phyloP scores from a whole-genome alignment of 768 basidiomycete genomes.

The Stropharia rugosoannulata region DNA sequence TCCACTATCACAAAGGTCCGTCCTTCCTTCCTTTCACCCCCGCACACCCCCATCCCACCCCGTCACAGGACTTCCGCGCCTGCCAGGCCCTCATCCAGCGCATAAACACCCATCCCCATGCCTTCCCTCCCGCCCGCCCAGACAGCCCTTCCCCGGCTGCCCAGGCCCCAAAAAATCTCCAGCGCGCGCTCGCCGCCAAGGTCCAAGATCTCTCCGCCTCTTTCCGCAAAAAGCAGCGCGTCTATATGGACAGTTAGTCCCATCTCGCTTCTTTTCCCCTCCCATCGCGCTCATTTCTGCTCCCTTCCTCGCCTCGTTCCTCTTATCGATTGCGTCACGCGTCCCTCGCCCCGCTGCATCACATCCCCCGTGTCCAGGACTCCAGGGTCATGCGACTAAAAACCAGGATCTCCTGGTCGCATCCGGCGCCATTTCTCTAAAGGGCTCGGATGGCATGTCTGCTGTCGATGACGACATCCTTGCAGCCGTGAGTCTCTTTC shows the following conservation, averaged over 20 bases:
- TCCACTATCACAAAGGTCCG: constrained; percentile 84
- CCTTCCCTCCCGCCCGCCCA: constrained; percentile 69
- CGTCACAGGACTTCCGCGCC: constrained; percentile 61
- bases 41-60: constrained; percentile 5
- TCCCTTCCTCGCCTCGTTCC: constrained; percentile 8
- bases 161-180: constrained; percentile 88
- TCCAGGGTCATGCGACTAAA: constrained; percentile 97
- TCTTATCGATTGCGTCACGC: constrained; percentile 19
- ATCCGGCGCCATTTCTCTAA: constrained; percentile 80
- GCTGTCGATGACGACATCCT: constrained; percentile 90
- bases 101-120: constrained; percentile 60
- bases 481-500: constrained; percentile 63
- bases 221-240: constrained; percentile 96
- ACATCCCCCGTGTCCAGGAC: constrained; percentile 47
- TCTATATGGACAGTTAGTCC: constrained; percentile 94
- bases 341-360: constrained; percentile 4
- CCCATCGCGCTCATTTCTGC: constrained; percentile 6
- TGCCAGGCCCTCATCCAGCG: constrained; percentile 71
- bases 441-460: constrained; percentile 77
- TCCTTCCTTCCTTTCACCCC: constrained; percentile 36
- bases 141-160: constrained; percentile 44
- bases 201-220: constrained; percentile 89
- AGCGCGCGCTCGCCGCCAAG: constrained; percentile 93
- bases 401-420: constrained; percentile 93
- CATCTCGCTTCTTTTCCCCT: constrained; percentile 16